Base-by-base conservation (phyloP, 176 grass and related monocot genomes). In the Lolium perenne region DNA sequence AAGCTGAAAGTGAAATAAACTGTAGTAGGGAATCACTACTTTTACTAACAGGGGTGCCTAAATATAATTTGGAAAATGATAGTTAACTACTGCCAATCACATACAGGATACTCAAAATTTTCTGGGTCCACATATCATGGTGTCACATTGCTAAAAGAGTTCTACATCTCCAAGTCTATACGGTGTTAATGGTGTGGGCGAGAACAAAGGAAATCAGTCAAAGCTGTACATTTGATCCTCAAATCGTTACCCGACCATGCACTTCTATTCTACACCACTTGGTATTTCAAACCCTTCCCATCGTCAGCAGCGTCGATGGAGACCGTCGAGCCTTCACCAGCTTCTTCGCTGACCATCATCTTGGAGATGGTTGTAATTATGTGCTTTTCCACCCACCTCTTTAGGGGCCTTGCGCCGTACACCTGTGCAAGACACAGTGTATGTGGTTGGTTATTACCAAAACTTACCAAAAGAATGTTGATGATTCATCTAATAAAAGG, bases 381-480 rank as follows among this genome's bases (percentile, higher is more conserved):
- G 32, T 51, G 25, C 1, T 75, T 75, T 25, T 75, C 14, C 7
- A 75, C 72, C 47, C 72, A 75, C 22, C 72, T 75, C 8, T 53
- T 75, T 18, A 75, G 50, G 0, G 72, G 72, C 48, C 72, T 75
- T 26, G 72, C 48, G 18, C 72, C 72, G 3, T 75, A 75, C 46
- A 75, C 29, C 72, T 75, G 14, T 12, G 0, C 14, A 75, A 29
- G 3, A 51, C 11, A 64, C 26, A 29, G 60, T 13, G 15, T 12
- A 12, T 61, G 4, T 65, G 23, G 26, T 29, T 29, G 26, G 26
- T 29, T 29, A 29, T 29, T 29, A 29, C 26, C 26, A 29, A 29
- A 29, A 29, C 26, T 29, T 29, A 29, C 26, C 26, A 29, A 29
- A 29, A 29, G 26, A 29, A 29, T 29, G 26, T 29, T 29, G 26